phyloP scores from a whole-genome alignment of 495 filamentous ascomycete genomes.

The Margaritispora aquatica region DNA sequence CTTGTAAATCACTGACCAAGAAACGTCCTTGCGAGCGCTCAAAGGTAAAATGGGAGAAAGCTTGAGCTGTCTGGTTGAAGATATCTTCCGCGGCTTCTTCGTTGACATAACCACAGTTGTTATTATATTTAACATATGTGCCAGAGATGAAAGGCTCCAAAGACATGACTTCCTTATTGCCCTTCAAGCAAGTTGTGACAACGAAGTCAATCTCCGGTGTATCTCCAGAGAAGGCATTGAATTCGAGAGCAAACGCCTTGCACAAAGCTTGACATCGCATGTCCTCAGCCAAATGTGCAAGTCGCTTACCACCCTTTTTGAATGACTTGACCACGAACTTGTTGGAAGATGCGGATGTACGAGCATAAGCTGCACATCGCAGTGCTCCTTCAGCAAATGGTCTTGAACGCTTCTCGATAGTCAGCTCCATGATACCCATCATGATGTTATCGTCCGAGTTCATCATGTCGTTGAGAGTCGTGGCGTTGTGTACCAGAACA shows the following conservation, averaged over 20 bases:
- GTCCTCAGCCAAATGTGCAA: conserved; percentile 28
- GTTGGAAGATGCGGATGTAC: conserved; percentile 20
- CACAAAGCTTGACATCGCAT: conserved; percentile 31
- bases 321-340: conserved; percentile 30
- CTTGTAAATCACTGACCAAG: conserved; percentile 30
- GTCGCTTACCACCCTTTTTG: conserved; percentile 17
- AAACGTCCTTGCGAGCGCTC: conserved; percentile 33
- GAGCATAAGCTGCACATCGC: conserved; percentile 28
- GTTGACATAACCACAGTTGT: conserved; percentile 30
- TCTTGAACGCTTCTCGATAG: conserved; percentile 20
- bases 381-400: conserved; percentile 30
- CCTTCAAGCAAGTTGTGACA: conserved; percentile 26
- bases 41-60: conserved; percentile 38
- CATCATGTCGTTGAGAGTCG: conserved; percentile 28
- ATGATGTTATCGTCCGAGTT: conserved; percentile 22
- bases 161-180: conserved; percentile 11
- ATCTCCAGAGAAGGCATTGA: conserved; percentile 24
- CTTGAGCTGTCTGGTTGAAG: conserved; percentile 29
- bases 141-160: conserved; percentile 33
- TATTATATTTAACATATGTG: conserved; percentile 35
- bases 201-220: conserved; percentile 30
- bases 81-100: conserved; percentile 14
- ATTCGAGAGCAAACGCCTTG: conserved; percentile 36
- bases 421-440: conserved; percentile 23
- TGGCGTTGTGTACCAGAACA: conserved; percentile 10